Base-by-base conservation (phyloP, 2,329 filamentous ascomycete species). In the Stachybotrys chartarum region DNA sequence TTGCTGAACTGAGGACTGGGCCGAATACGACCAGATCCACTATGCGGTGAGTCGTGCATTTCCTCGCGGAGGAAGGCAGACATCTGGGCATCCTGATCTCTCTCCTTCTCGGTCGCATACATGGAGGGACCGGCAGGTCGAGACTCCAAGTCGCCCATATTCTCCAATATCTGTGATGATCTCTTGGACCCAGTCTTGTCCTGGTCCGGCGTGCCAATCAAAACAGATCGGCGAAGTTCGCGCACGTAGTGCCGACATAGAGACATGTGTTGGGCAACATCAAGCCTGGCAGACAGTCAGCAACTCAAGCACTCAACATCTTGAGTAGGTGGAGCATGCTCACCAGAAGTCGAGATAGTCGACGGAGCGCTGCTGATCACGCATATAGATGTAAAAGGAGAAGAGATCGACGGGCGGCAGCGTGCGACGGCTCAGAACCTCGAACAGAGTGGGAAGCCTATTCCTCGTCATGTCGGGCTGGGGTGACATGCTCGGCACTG, bases 371-470 rank as follows among this genome's bases (percentile, higher is more conserved):
- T 99, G 94, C 74, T 97, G 92, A 72, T 99, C 95, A 66, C 94
- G 85, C 94, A 99, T 99, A 75, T 96, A 99, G 65, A 99, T 99
- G 75, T 99, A 99, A 77, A 99, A 99, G 2, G 92, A 97, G 73
- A 96, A 99, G 11, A 99, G 80, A 68, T 99, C 95, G 56, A 99
- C 93, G 0, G 94, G 94, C 51, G 95, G 90, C 18, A 95, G 81
- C n/a, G 94, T 99, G 60, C 91, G 86, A 62, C 95, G 86, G 69
- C 91, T 96, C 58, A 99, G 78, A 55, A 99, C 94, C 74, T 99
- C 95, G 69, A 96, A 97, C 53, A 99, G 83, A 1, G 91, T 97
- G 50, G 94, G 94, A 57, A 99, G 83, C 61, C 94, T 84, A 70
- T 96, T 95, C 66, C 94, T 86, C 61, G 75, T 73, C 60, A 83